Base-by-base conservation (phyloP, 176 grass and related monocot species). In the bread wheat (Triticum aestivum) region DNA sequence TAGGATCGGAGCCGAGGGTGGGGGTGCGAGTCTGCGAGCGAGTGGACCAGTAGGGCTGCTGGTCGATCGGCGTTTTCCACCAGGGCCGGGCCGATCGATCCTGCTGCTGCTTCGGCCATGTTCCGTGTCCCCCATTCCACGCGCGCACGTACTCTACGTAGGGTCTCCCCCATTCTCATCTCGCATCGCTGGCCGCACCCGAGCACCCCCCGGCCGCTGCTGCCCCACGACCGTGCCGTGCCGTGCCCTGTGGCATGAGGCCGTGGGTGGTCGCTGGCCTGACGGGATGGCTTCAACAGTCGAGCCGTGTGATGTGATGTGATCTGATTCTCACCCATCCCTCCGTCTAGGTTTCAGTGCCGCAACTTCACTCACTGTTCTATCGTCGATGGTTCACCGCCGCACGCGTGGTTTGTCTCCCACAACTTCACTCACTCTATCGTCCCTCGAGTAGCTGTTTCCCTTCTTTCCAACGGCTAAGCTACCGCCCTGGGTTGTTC, bases 31-130 rank as follows among this genome's bases (percentile, higher is more conserved):
- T 10, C 42, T 11, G 47, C 52, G 5, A 20, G 15, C 17, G 54
- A 58, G 51, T 56, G 54, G 54, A 21, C 54, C 54, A 10, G 37
- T 18, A 11, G 54, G 54, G 12, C 52, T 56, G 1, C 52, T 20
- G 47, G 47, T 52, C 5, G 54, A 33, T 69, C 15, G 54, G 58
- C 79, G 69, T 67, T 88, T 82, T 88, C 44, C 87, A 88, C 80
- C 87, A 49, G 10, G 42, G 42, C 29, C 29, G 10, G 11, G 11
- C 44, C 44, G 44, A 45, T 45, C 44, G 41, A 44, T 45, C 13
- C 44, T 61, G 78, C 14, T 52, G 72, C 47, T 62, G 18, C 54
- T 58, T 8, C 77, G 32, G 83, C 47, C 75, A 78, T 59, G 75
- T 78, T 59, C 49, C 75, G 14, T 61, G 75, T 78, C 75, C 75